A percentile compares a stretch with the other conserved stretches of the same genome.
These are phyloP conservation scores for Barnettozyma populi DNA, from an alignment of 805 yeast genomes.

Conservation along the genomic window DNA sequence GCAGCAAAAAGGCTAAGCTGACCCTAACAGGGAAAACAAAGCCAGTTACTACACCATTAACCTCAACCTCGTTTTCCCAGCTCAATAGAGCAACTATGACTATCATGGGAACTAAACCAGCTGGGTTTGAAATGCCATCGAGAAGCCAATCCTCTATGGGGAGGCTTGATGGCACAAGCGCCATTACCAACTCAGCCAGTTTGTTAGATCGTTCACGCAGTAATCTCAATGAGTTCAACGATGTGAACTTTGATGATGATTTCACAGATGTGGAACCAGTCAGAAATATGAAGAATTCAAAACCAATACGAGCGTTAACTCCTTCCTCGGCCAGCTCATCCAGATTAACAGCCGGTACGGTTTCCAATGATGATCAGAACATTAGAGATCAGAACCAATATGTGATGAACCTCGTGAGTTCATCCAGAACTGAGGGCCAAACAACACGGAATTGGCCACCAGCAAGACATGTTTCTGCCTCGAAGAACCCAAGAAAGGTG, in stretches of 20 bases:
- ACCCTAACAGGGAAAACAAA: not conserved
- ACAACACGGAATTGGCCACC: not conserved
- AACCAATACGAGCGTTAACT: constrained; percentile 10
- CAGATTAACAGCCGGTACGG: not conserved
- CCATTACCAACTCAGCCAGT: not conserved
- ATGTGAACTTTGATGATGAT: constrained; percentile 3
- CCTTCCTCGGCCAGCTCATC: not conserved
- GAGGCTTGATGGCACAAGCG: not conserved
- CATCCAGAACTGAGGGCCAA: not conserved
- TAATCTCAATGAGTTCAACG: not conserved
- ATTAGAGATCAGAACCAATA: not conserved
- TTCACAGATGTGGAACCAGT: not conserved
- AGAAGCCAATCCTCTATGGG: not conserved
- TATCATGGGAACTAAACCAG: not conserved
- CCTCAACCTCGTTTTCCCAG: not conserved
- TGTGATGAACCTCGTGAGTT: not conserved
- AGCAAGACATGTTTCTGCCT: not conserved
- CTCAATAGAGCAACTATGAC: not conserved
- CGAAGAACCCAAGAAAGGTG: constrained; percentile 12
- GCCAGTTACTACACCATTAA: not conserved
- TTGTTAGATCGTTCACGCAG: not conserved
- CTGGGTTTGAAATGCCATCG: not conserved
- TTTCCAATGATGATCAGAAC: not conserved
- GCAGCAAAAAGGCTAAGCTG: constrained; percentile 2
- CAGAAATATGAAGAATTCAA: constrained; percentile 12